A percentile compares a stretch with the other conserved stretches of the same genome.
Evolutionary conservation across 306 rosid species (phyloP).

Genomic region (Rosa persica): DNA sequence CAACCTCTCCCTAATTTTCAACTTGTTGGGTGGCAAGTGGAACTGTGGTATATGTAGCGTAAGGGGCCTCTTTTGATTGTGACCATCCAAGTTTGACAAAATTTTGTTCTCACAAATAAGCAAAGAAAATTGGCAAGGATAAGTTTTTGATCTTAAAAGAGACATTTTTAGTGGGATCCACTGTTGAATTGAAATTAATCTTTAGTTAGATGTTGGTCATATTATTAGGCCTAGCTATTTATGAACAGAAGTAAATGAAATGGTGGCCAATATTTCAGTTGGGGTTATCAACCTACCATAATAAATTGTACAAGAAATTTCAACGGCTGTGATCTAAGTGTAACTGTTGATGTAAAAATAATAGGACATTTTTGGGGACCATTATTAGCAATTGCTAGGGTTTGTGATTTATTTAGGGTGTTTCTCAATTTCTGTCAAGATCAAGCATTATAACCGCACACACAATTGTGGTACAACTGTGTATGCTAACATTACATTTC

Average conservation of each 20-base stretch:
- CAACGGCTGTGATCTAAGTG: slow-evolving; percentile 33
- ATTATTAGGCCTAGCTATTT: slow-evolving; percentile 67
- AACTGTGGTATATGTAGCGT: slow-evolving; percentile 40
- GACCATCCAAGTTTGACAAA: slow-evolving; percentile 55
- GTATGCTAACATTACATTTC: slow-evolving; percentile 32
- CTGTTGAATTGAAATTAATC: slow-evolving; percentile 45
- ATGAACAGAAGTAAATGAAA: slow-evolving; percentile 72
- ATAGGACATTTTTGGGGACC: slow-evolving; percentile 29
- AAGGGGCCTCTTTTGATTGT: slow-evolving; percentile 61
- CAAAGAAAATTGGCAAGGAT: slow-evolving; percentile 12
- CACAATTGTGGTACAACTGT: slow-evolving; percentile 23
- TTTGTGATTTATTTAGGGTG: neutral
- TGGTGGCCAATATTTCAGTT: slow-evolving; percentile 60
- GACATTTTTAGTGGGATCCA: slow-evolving; percentile 54
- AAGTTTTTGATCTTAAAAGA: neutral
- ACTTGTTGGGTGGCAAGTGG: slow-evolving; percentile 55
- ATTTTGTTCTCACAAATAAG: slow-evolving; percentile 31
- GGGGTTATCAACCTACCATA: slow-evolving; percentile 67
- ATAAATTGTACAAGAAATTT: slow-evolving; percentile 55
- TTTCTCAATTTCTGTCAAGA: slow-evolving; percentile 22
- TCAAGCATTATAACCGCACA: slow-evolving; percentile 10
- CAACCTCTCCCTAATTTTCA: slow-evolving; percentile 29
- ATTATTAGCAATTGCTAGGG: neutral
- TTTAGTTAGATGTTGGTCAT: slow-evolving; percentile 41
- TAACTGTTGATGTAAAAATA: slow-evolving; percentile 2